These are phyloP conservation scores for Populus euphratica DNA, from an alignment of 345 rosid species.

Conservation along the genomic window DNA sequence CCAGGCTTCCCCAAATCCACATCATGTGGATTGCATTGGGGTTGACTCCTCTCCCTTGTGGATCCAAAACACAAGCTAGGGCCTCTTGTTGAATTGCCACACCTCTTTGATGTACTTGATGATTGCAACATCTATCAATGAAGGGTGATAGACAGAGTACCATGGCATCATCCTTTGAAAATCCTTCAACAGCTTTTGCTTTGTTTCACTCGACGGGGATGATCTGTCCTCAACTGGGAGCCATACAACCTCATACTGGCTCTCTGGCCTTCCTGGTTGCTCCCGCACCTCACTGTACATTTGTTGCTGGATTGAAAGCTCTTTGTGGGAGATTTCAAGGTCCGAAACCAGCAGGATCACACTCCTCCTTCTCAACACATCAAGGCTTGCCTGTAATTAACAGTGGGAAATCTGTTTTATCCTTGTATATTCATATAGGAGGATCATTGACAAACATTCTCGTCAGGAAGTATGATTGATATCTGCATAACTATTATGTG, in stretches of 20 bases:
- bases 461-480: too few species aligned
- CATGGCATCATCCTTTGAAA: slow-evolving; percentile 64
- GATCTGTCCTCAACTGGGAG: slow-evolving; percentile 57
- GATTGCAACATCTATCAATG: slow-evolving; percentile 43
- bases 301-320: slow-evolving; percentile 44
- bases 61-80: slow-evolving; percentile 69
- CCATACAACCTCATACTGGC: slow-evolving; percentile 77
- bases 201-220: slow-evolving; percentile 38
- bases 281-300: slow-evolving; percentile 47
- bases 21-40: slow-evolving; percentile 81
- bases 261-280: slow-evolving; percentile 23
- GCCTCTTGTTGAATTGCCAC: slow-evolving; percentile 64
- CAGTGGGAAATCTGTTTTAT: too few species aligned
- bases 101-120: slow-evolving; percentile 51
- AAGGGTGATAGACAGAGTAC: slow-evolving; percentile 64
- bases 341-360: slow-evolving; percentile 70
- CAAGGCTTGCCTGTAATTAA: slow-evolving; percentile 53
- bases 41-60: slow-evolving; percentile 66
- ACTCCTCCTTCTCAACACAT: slow-evolving; percentile 60
- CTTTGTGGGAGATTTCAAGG: slow-evolving; percentile 49
- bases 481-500: too few species aligned
- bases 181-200: slow-evolving; percentile 43
- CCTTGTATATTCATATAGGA: neutral
- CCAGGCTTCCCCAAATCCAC: slow-evolving; percentile 72
- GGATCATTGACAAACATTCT: neutral